Evolutionary conservation across 106 monocot species (phyloP), one percentile per base, ranked within the genome.

Genomic region (Agapanthus africanus): DNA sequence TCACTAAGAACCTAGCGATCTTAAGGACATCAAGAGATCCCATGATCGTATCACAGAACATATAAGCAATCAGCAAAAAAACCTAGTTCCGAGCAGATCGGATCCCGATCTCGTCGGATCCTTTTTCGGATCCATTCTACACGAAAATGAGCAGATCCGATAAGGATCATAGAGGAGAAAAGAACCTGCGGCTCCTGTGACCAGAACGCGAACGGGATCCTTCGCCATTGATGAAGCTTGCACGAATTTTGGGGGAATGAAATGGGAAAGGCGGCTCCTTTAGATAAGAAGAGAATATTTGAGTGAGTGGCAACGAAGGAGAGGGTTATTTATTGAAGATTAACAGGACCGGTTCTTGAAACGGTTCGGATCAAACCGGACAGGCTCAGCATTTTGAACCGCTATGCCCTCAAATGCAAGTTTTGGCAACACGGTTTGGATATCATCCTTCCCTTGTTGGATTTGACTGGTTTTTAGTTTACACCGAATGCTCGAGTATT

Each of bases 121-220:
- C n/a, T n/a, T 6, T 7, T 6, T 61, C 61, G 4, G 61, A 61
- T 61, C 35, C 61, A 61, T 0, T 35, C 36, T 19, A 32, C 19
- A 61, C 32, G 16, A n/a, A 56, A 61, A 36, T 0, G 22, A 19
- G 4, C 8, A n/a, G 60, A 61, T 34, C 61, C 61, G 61, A 61
- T 61, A 61, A 59, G 35, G 61, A 61, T 56, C 56, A 13, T 30
- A 14, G 34, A 47, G 49, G 36, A 21, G 37, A 36, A 13, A 70
- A 74, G 40, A 57, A 79, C 79, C 79, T 74, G 79, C 79, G 36
- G 79, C 79, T 23, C 79, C 79, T 22, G 79, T 79, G 41, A 79
- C 79, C 35, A 79, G 79, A 65, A 79, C 79, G 16, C 74, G 74
- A 36, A 79, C 57, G 69, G 74, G 74, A 70, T 74, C 79, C 64